Percentiles rank a stretch among this genome's conserved stretches.
Conservation (phyloP, 176 grass and related monocot species). For the Zoysia pacifica region DNA sequence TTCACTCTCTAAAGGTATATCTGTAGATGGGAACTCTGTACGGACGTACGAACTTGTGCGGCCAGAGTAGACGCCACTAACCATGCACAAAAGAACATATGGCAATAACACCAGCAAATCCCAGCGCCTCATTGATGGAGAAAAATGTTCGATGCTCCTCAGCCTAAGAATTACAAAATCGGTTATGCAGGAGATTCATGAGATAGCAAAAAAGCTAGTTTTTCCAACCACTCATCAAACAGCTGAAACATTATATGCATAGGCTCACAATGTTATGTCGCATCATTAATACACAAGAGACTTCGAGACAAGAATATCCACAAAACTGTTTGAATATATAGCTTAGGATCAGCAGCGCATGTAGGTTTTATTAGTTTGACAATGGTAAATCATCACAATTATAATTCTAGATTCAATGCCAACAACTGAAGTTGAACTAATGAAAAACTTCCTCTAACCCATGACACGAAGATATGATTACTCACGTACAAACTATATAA, state of each 20-base stretch:
- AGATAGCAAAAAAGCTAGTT: background rate
- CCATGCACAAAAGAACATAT: conserved; percentile 47
- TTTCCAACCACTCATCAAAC: background rate
- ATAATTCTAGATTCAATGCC: background rate
- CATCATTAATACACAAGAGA: background rate
- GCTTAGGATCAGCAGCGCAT: background rate
- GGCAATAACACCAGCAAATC: conserved; percentile 35
- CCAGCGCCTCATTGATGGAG: conserved; percentile 42
- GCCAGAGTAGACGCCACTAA: conserved; percentile 48
- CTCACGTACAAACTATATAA: background rate
- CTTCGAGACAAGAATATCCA: background rate
- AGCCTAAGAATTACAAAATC: conserved; percentile 23
- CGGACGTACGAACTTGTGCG: conserved; percentile 80
- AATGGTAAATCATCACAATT: background rate
- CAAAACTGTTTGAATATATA: background rate
- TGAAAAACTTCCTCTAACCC: background rate
- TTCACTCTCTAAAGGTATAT: conserved; percentile 80
- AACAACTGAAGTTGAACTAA: background rate
- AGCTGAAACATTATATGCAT: background rate
- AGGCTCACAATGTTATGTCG: background rate
- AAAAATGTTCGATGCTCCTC: conserved; percentile 13
- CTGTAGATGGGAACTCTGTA: conserved; percentile 63
- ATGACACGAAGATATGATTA: background rate
- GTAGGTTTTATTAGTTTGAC: background rate
- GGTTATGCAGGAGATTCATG: background rate